Base-by-base conservation (phyloP, 106 monocot species). In the Vanilla planifolia region DNA sequence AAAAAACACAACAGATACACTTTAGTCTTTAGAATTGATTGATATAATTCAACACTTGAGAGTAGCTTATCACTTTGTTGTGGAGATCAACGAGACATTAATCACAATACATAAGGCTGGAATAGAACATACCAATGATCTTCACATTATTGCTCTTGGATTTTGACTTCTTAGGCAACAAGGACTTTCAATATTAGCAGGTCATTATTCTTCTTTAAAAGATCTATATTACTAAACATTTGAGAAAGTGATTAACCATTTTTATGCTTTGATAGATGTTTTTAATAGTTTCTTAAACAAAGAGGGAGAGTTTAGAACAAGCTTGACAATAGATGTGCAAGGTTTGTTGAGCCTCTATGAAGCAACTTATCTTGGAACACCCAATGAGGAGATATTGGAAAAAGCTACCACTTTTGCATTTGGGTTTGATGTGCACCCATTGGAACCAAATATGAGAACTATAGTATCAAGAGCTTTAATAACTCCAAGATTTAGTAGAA, bases 331-430 rank as follows among this genome's bases (percentile, higher is more conserved):
- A 8, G 61, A 70, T 52, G 51, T 16, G 4, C 59, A 33, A 15
- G 65, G 35, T 1, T 22, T 78, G 16, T 36, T 77, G 37, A 67
- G 55, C 56, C 56, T 77, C 1, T 77, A 77, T 17, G 66, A 77
- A 19, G 73, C 73, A 44, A 21, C 72, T 39, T 35, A 43, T 59
- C 67, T 78, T n/a, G 45, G 58, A n/a, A 68, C 37, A 3, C 56
- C 17, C 29, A 48, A 23, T 1, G 78, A 78, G 15, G 10, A 24
- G 10, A 63, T 68, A 52, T 48, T 78, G 14, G 78, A 73, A 13
- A 59, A 72, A 28, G 78, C 76, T 39, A 48, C 33, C 11, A n/a
- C 28, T 1, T 69, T 76, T 33, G 5, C 68, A n/a, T n/a, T n/a
- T n/a, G n/a, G n/a, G n/a, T n/a, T n/a, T n/a, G n/a, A n/a, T n/a